phyloP scores from a whole-genome alignment of 305 asterid species.

The Nicotiana rustica region DNA sequence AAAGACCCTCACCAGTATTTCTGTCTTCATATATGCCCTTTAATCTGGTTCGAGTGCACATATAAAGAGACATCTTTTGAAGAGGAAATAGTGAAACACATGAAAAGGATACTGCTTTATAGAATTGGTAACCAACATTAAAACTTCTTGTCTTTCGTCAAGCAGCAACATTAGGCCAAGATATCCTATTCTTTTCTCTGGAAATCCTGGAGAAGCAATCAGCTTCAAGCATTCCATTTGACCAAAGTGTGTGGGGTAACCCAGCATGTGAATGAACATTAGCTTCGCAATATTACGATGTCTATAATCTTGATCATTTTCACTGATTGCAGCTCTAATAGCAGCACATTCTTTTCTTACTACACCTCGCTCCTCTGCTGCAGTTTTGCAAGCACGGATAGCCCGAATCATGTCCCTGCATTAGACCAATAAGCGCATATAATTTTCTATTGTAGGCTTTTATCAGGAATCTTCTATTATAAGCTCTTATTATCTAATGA shows the following conservation, averaged over 20 bases:
- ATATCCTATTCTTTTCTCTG: slow-evolving; percentile 99
- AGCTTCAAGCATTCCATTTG: slow-evolving; percentile 99
- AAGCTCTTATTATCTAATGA: slow-evolving; percentile 13
- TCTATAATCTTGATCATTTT: slow-evolving; percentile 85
- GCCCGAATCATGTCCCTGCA: slow-evolving; percentile 99
- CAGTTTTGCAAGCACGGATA: slow-evolving; percentile 94
- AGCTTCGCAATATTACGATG: slow-evolving; percentile 99
- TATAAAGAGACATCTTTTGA: slow-evolving; percentile 11
- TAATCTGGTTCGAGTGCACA: background rate
- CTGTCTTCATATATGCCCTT: slow-evolving; percentile 11
- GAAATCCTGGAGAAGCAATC: slow-evolving; percentile 97
- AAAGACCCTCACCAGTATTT: background rate
- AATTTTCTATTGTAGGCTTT: background rate
- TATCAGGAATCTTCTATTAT: background rate
- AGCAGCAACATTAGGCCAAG: slow-evolving; percentile 99
- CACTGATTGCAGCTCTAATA: slow-evolving; percentile 92
- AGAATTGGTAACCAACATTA: slow-evolving; percentile 98
- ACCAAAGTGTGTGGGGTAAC: slow-evolving; percentile 99
- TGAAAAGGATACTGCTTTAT: slow-evolving; percentile 85
- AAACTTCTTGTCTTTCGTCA: slow-evolving; percentile 99
- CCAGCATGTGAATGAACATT: slow-evolving; percentile 99
- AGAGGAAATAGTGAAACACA: slow-evolving; percentile 31
- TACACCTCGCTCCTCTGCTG: slow-evolving; percentile 98
- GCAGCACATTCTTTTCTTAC: slow-evolving; percentile 98
- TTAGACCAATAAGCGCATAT: slow-evolving; percentile 37